Evolutionary conservation across 345 rosid species (phyloP), one percentile per base, ranked within the genome.

Genomic region (Balakata baccata): DNA sequence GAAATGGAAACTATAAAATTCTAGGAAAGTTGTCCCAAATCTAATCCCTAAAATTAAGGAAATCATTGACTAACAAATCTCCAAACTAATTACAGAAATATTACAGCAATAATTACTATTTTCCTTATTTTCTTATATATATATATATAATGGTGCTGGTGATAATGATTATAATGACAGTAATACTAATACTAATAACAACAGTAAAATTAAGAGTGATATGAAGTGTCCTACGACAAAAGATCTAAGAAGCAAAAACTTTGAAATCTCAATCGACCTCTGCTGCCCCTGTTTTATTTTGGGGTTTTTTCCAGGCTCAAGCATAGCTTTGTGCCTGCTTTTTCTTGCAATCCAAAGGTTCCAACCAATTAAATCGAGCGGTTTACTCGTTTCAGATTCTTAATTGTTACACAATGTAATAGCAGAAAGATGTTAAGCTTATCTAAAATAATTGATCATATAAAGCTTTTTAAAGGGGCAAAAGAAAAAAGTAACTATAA

Each of bases 181-280:
- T 51, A 6, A 51, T 47, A 39, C 29, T 3, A 68, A n/a, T 76
- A 68, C 12, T 29, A 38, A 7, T 59, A 11, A 59, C 14, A 37
- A 62, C 6, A 43, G 47, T 43, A 43, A 65, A 84, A 17, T 50
- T 11, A 9, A 16, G 38, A 37, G 49, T 62, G 53, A 77, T 22
- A 67, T 43, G 11, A 56, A 62, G 51, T 50, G 68, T 13, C 20
- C 6, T 34, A 70, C 14, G 52, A 18, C 16, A 7, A 46, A 14
- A 43, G 34, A 23, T 17, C 14, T 3, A 63, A 43, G 22, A 61
- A 41, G 8, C 53, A 64, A 41, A 53, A 54, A 12, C 17, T 20
- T 5, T 7, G 14, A 7, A 62, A 64, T 43, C n/a, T 9, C 11
- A 12, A 41, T 3, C 12, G 41, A 52, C 9, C 23, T 53, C 64